Evolutionary conservation across 805 yeast genomes (phyloP).

Genomic region (Vanderwaltozyma yarrowii): DNA sequence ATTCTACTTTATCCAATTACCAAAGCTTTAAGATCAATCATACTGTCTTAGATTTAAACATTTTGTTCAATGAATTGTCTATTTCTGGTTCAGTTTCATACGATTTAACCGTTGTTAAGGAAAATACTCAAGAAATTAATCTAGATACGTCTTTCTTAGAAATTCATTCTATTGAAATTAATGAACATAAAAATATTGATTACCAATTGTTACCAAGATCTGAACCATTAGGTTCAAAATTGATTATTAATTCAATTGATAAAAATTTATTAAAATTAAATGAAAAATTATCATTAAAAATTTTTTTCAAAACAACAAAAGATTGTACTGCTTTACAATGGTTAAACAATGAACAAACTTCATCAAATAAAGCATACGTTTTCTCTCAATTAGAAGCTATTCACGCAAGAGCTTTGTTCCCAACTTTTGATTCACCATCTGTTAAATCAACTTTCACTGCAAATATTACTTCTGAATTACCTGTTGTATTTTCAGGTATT

Average conservation of each 20-base stretch:
- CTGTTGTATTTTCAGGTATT: conserved; percentile 68
- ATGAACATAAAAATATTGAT: conserved; percentile 26
- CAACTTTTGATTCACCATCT: conserved; percentile 86
- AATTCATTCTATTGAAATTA: conserved; percentile 36
- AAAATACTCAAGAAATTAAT: conserved; percentile 31
- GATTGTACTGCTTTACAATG: conserved; percentile 82
- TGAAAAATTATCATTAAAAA: conserved; percentile 23
- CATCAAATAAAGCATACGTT: conserved; percentile 51
- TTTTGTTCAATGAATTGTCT: conserved; percentile 43
- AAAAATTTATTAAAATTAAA: conserved; percentile 1
- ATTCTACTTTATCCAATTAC: conserved; percentile 74
- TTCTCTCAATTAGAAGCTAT: conserved; percentile 90
- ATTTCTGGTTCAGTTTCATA: conserved; percentile 48
- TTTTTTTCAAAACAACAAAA: conserved; percentile 60
- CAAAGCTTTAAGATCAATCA: conserved; percentile 37
- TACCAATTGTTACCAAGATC: conserved; percentile 28
- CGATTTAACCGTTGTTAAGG: conserved; percentile 29
- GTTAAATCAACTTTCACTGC: conserved; percentile 58
- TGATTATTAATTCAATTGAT: conserved; percentile 26
- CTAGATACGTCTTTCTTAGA: conserved; percentile 62
- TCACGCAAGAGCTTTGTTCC: conserved; percentile 80
- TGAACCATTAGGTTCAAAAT: conserved; percentile 53
- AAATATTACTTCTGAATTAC: conserved; percentile 49
- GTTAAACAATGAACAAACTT: conserved; percentile 60
- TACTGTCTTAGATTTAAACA: conserved; percentile 43